Conservation (phyloP, 2,329 filamentous ascomycete species). For the Colletotrichum nymphaeae region DNA sequence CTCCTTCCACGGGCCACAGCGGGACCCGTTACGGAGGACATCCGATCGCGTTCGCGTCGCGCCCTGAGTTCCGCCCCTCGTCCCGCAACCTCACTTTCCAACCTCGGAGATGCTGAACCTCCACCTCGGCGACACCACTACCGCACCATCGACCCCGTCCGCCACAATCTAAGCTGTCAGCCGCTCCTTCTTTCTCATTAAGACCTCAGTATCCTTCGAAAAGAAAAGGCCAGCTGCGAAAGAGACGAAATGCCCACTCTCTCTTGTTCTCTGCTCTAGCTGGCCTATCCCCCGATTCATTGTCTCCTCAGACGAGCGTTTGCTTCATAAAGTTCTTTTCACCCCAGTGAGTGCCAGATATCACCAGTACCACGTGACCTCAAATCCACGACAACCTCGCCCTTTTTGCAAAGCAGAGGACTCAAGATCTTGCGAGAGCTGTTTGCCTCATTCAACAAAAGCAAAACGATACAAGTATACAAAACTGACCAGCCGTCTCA, state of each 20-base stretch:
- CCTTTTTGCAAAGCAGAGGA: not conserved
- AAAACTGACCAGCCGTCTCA: not conserved
- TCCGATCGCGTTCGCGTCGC: conserved; percentile 30
- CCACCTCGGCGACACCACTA: not conserved
- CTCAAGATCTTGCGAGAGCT: not conserved
- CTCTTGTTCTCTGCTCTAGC: conserved; percentile 10
- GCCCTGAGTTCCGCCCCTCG: conserved; percentile 3
- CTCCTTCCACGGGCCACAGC: conserved; percentile 13
- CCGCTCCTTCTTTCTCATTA: not conserved
- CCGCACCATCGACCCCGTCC: not conserved
- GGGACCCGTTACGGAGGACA: conserved; percentile 20
- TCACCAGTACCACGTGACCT: not conserved
- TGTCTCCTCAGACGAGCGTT: not conserved
- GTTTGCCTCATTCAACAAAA: not conserved
- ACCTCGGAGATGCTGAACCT: conserved; percentile 16
- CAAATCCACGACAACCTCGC: not conserved
- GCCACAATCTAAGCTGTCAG: not conserved
- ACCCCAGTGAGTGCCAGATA: conserved; percentile 4
- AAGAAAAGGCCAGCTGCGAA: not conserved
- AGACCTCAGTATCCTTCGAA: not conserved
- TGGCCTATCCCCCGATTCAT: not conserved
- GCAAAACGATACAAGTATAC: not conserved
- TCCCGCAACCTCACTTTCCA: conserved; percentile 24
- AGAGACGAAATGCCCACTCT: conserved; percentile 4
- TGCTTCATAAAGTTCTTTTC: not conserved